Conservation (phyloP, 495 filamentous ascomycete species). For the Penicillium psychrofluorescens region DNA sequence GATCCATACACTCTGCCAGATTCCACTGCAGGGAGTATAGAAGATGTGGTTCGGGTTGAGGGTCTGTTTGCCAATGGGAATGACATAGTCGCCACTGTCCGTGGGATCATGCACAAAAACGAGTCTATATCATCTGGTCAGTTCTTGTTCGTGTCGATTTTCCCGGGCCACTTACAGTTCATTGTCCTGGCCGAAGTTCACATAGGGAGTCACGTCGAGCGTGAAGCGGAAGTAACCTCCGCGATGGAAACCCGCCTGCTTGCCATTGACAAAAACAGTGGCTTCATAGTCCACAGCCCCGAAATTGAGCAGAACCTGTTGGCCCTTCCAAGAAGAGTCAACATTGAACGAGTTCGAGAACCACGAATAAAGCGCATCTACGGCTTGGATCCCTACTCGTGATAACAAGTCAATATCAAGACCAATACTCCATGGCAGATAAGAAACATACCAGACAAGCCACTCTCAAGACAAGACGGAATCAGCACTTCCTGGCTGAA, state of each 20-base stretch:
- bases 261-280: constrained; percentile 55
- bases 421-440: neutral
- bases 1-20: constrained; percentile 66
- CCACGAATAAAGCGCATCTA: constrained; percentile 48
- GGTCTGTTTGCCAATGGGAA: constrained; percentile 60
- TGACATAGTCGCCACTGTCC: constrained; percentile 43
- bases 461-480: constrained; percentile 59
- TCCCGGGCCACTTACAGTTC: constrained; percentile 37
- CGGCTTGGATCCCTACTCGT: constrained; percentile 41
- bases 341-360: constrained; percentile 52
- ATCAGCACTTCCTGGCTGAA: constrained; percentile 47
- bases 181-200: constrained; percentile 37
- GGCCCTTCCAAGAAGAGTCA: constrained; percentile 35
- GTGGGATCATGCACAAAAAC: constrained; percentile 63
- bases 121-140: constrained; percentile 26
- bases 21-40: constrained; percentile 61
- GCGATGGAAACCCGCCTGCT: constrained; percentile 43
- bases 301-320: constrained; percentile 53
- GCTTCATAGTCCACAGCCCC: constrained; percentile 64
- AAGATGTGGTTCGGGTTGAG: constrained; percentile 55
- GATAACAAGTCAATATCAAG: neutral
- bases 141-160: neutral
- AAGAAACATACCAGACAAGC: constrained; percentile 32
- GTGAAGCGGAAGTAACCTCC: constrained; percentile 59
- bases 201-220: constrained; percentile 47